phyloP scores from a whole-genome alignment of 2,329 filamentous ascomycete species.

The Aspergillus eucalypticola region DNA sequence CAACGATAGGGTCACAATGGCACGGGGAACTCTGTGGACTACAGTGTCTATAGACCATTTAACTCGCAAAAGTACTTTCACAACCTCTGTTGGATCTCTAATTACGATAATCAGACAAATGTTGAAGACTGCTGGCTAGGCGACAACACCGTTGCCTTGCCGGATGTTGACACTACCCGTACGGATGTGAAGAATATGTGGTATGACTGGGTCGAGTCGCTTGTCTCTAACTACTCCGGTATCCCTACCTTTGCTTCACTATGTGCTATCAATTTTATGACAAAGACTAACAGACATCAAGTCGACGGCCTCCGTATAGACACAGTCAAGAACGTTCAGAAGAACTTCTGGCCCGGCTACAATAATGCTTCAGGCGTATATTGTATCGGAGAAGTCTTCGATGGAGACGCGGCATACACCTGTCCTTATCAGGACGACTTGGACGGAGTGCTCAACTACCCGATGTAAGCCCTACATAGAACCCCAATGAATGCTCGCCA shows the following conservation, averaged over 20 bases:
- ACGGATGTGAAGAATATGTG: slow-evolving; percentile 52
- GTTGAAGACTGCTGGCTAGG: slow-evolving; percentile 55
- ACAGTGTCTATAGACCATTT: slow-evolving; percentile 54
- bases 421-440: slow-evolving; percentile 49
- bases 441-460: slow-evolving; percentile 52
- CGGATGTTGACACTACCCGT: slow-evolving; percentile 61
- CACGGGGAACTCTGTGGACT: slow-evolving; percentile 51
- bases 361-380: slow-evolving; percentile 47
- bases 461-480: slow-evolving; percentile 28
- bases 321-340: slow-evolving; percentile 51
- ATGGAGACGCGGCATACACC: slow-evolving; percentile 42
- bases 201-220: slow-evolving; percentile 57
- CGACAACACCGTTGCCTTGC: slow-evolving; percentile 56
- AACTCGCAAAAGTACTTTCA: slow-evolving; percentile 62
- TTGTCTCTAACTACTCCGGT: slow-evolving; percentile 63
- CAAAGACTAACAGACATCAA: slow-evolving; percentile 11
- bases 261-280: too few species aligned
- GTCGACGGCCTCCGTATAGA: slow-evolving; percentile 57
- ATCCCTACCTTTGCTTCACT: slow-evolving; percentile 33
- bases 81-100: slow-evolving; percentile 53
- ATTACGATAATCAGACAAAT: slow-evolving; percentile 55
- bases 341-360: slow-evolving; percentile 47
- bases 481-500: neutral
- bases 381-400: slow-evolving; percentile 50
- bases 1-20: slow-evolving; percentile 47